Base-by-base conservation (phyloP, 225 moss, liverwort and hornwort species). In the Ulota crispa region DNA sequence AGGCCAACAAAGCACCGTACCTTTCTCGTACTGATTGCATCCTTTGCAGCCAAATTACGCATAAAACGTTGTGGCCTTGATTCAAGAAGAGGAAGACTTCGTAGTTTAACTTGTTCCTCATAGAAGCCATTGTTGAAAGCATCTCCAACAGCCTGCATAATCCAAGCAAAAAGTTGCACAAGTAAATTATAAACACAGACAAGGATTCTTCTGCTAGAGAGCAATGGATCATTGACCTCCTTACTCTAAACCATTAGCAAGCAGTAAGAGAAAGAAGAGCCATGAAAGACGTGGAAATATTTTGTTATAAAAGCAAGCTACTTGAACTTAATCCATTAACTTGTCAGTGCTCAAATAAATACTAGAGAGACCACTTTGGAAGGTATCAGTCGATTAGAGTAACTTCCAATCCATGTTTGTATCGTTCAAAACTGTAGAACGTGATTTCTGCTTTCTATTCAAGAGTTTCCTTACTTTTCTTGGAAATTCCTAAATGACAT, bases 91-190 rank as follows among this genome's bases (percentile, higher is more conserved):
- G 99, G 99, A 77, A 99, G 94, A 82, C 88, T 88, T 72, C 99
- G 91, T 64, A 96, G 83, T 84, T 72, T 79, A 39, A 93, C 99
- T 86, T 99, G 99, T 83, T 93, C 94, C 87, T 99, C 99, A 53
- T 99, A 99, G 70, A 99, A 96, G 32, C 99, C 99, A 78, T 88
- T 84, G 85, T 99, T 99, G 93, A 99, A 99, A 28, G 94, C 96
- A 92, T 99, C 99, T 70, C 99, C 99, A 72, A 99, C 99, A 77
- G 99, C 99, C 97, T 97, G 95, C 83, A 85, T 55, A 52, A 75
- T 57, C 73, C 24, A 53, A 68, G 68, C 73, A 68, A 84, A 72
- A 72, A 70, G 63, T 68, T 72, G 86, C 27, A 63, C 61, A 73
- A 50, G 39, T 34, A 53, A 77, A 61, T 66, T 54, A 36, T 45